Base-by-base conservation (phyloP, 2,329 filamentous ascomycete genomes). In the Xylariaceae sp. region DNA sequence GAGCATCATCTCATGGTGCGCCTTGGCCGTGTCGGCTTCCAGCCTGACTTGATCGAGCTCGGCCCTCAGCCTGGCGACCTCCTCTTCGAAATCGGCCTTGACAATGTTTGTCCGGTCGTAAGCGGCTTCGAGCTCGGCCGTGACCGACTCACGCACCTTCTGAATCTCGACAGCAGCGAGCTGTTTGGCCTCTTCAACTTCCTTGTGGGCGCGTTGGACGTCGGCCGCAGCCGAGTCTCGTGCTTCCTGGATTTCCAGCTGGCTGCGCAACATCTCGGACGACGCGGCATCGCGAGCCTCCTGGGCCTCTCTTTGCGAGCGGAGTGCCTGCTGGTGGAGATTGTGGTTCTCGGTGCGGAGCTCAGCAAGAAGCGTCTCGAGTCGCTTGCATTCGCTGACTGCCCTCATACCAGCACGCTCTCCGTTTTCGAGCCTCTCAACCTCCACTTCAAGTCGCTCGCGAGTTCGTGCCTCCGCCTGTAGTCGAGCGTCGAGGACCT, bases 81-180 rank as follows among this genome's bases (percentile, higher is more conserved):
- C 85, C 42, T 83, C 80, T 59, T 95, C 88, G 9, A 94, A 75
- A 54, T 90, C 84, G 32, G 84, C 79, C 36, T 88, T 83, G 18
- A 90, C 80, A 38, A 84, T 76, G 55, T 94, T 90, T 61, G 90
- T 84, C 54, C 94, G 83, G 59, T 86, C 81, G 56, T 89, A 92
- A 36, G 89, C 85, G 27, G 79, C 72, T 42, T 95, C 88, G 23
- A 96, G 69, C 56, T 96, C 87, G 9, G 76, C 74, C 59, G 94
- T 84, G 70, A 95, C 73, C 4, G 86, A 74, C 46, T 83, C 77
- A 43, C 85, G 84, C 11, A 83, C 86, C 32, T 87, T 83, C 59
- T 90, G 82, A 31, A 94, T 81, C 58, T 97, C 89, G 26, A 78
- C 75, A 28, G 83, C 79, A 40, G 80, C 88, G 34, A 80, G 81